Percentiles rank a stretch among this genome's conserved stretches.
Evolutionary conservation across 352 stramenopile species (phyloP).

Genomic region (Phytophthora pistaciae): DNA sequence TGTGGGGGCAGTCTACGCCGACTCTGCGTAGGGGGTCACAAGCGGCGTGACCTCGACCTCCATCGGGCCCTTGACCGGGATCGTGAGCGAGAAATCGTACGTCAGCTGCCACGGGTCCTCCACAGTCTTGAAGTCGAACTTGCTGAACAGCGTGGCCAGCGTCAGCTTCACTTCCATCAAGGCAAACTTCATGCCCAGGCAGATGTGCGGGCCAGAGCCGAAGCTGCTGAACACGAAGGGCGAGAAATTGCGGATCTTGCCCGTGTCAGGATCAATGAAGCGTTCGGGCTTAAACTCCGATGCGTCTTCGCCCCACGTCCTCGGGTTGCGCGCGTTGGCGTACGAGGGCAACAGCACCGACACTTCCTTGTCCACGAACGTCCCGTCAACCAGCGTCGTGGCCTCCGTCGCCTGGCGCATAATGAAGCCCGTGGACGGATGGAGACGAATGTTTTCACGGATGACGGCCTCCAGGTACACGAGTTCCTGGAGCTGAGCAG

Average conservation of each 20-base stretch:
- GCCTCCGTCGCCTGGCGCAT: slow-evolving; percentile 42
- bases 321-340: slow-evolving; percentile 1
- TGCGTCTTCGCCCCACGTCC: background rate
- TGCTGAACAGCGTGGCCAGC: slow-evolving; percentile 49
- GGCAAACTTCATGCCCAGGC: slow-evolving; percentile 53
- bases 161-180: slow-evolving; percentile 62
- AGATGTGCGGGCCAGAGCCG: slow-evolving; percentile 51
- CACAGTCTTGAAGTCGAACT: slow-evolving; percentile 47
- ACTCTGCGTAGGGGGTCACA: background rate
- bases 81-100: slow-evolving; percentile 50
- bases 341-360: slow-evolving; percentile 6
- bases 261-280: background rate
- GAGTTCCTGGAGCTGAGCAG: slow-evolving; percentile 48
- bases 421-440: slow-evolving; percentile 54
- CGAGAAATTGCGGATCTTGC: background rate
- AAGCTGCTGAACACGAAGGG: slow-evolving; percentile 32
- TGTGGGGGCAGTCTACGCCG: background rate
- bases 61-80: background rate
- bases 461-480: slow-evolving; percentile 62
- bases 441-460: slow-evolving; percentile 63
- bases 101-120: slow-evolving; percentile 44
- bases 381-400: slow-evolving; percentile 56
- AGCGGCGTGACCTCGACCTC: background rate
- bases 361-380: slow-evolving; percentile 33
- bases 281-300: background rate